phyloP scores from a whole-genome alignment of 2,329 filamentous ascomycete species.

The Davidsoniella neocaledoniae region DNA sequence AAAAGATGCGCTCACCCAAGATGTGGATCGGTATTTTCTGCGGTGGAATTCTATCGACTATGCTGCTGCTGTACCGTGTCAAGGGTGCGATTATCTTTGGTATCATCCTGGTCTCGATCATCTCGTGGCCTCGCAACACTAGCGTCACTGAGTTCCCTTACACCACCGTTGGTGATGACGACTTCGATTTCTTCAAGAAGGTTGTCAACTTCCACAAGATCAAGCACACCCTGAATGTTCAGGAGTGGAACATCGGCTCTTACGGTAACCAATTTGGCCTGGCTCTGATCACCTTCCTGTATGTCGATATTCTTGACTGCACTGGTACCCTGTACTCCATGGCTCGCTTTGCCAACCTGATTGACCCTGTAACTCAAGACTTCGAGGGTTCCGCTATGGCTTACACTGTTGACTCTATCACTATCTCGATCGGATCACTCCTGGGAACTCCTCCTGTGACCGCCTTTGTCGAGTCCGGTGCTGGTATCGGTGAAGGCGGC shows the following conservation, averaged over 20 bases:
- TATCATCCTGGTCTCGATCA: slow-evolving; percentile 69
- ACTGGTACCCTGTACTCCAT: slow-evolving; percentile 69
- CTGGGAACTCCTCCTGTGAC: slow-evolving; percentile 57
- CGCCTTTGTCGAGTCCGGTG: slow-evolving; percentile 59
- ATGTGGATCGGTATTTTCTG: slow-evolving; percentile 86
- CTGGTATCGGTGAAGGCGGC: slow-evolving; percentile 60
- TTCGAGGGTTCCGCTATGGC: slow-evolving; percentile 75
- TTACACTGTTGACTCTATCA: slow-evolving; percentile 54
- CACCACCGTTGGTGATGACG: slow-evolving; percentile 46
- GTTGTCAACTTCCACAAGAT: slow-evolving; percentile 77
- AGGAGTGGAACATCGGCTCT: slow-evolving; percentile 53
- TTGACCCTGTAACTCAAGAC: slow-evolving; percentile 51
- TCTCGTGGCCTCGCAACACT: slow-evolving; percentile 71
- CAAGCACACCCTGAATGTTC: slow-evolving; percentile 47
- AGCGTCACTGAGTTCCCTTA: slow-evolving; percentile 69
- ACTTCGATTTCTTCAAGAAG: slow-evolving; percentile 76
- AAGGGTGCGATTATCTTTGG: slow-evolving; percentile 76
- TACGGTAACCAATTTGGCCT: slow-evolving; percentile 64
- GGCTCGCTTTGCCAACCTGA: slow-evolving; percentile 54
- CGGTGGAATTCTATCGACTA: slow-evolving; percentile 61
- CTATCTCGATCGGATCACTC: slow-evolving; percentile 53
- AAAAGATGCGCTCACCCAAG: slow-evolving; percentile 67
- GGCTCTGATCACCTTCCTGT: slow-evolving; percentile 63
- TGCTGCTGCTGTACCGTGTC: slow-evolving; percentile 72
- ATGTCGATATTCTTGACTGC: slow-evolving; percentile 64